Evolutionary conservation across 192 early-diverging fungal genomes (phyloP), one percentile per base, ranked within the genome.

Genomic region (Entomortierella chlamydospora): DNA sequence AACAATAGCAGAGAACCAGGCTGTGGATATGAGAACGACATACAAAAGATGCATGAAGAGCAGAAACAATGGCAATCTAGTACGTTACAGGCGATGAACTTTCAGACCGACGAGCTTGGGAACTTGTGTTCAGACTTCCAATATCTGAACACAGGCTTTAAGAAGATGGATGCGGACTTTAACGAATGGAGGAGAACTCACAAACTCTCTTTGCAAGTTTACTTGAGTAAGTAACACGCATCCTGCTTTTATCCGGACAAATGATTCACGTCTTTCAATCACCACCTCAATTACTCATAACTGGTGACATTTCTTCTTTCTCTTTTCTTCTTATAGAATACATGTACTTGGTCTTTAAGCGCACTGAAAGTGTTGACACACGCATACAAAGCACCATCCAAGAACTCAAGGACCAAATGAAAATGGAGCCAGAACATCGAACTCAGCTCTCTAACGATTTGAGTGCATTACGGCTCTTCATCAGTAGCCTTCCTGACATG

Each of bases 191-290:
- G 52, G 20, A 61, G 28, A 39, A 33, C 69, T 1, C 58, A 71
- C 25, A 28, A 55, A 41, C 37, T 62, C 28, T 56, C 58, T 1
- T 49, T 71, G 4, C 37, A 23, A 7, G 60, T 62, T 7, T 62
- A 51, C 30, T 37, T 71, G 51, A 71, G 69, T 71, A 71, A 37
- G 69, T 54, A 25, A n/a, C n/a, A n/a, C n/a, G n/a, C n/a, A n/a
- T n/a, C n/a, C n/a, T n/a, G n/a, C n/a, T n/a, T n/a, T n/a, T n/a
- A n/a, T n/a, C n/a, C n/a, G n/a, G n/a, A n/a, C n/a, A n/a, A n/a
- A n/a, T n/a, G n/a, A n/a, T n/a, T n/a, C n/a, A n/a, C n/a, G n/a
- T n/a, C n/a, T n/a, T n/a, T n/a, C n/a, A n/a, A n/a, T n/a, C n/a
- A n/a, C n/a, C n/a, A n/a, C n/a, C n/a, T n/a, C n/a, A n/a, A n/a